These are phyloP conservation scores for Thermomucor indicae-seudaticae DNA, from an alignment of 371 early-diverging fungal genomes.

Conservation along the genomic window DNA sequence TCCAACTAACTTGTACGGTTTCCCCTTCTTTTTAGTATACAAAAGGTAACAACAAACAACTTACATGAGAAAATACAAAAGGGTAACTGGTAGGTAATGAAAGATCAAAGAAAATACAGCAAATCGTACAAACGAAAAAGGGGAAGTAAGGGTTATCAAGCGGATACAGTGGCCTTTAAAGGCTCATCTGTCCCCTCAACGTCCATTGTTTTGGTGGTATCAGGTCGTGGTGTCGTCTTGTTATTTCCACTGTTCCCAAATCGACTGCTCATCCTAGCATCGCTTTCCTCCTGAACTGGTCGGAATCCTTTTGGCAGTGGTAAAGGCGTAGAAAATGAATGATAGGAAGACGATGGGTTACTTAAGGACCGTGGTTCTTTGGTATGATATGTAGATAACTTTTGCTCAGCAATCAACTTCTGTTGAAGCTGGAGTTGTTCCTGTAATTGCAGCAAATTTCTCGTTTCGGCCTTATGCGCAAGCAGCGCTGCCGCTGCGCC, in stretches of 20 bases:
- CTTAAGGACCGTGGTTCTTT: too few species aligned
- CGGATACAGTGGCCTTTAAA: conserved; percentile 11
- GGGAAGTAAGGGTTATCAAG: too few species aligned
- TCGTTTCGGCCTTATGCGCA: conserved; percentile 35
- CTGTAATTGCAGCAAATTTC: conserved; percentile 30
- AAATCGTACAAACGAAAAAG: too few species aligned
- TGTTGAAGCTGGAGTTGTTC: conserved; percentile 31
- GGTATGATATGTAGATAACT: too few species aligned
- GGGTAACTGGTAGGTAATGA: too few species aligned
- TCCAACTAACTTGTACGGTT: too few species aligned
- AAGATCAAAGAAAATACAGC: neutral
- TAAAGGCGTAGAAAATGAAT: too few species aligned
- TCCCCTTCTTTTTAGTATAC: too few species aligned
- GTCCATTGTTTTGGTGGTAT: neutral
- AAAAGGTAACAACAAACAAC: too few species aligned
- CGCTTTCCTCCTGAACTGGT: conserved; percentile 9
- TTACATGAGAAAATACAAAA: too few species aligned
- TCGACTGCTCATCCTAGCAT: conserved; percentile 1
- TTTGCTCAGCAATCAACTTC: conserved; percentile 22
- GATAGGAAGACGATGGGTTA: too few species aligned
- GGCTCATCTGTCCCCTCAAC: conserved; percentile 1
- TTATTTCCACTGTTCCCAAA: too few species aligned
- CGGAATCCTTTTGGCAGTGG: conserved; percentile 5
- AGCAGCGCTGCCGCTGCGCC: conserved; percentile 23
- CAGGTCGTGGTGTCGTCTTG: neutral